Percentiles rank a stretch among this genome's conserved stretches.
phyloP scores from a whole-genome alignment of 2,329 filamentous ascomycete genomes.

The Fusarium beomiforme region DNA sequence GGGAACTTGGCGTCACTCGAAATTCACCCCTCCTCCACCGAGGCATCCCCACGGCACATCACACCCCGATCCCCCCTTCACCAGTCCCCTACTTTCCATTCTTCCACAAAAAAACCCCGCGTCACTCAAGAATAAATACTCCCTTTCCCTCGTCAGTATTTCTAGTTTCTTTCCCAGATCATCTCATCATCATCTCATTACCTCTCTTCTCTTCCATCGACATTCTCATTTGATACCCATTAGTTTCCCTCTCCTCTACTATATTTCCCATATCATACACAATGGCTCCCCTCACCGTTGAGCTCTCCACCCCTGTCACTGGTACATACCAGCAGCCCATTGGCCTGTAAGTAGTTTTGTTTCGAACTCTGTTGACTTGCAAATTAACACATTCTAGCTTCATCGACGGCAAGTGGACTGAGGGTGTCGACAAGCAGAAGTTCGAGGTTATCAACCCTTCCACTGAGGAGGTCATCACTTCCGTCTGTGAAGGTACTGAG shows the following conservation, averaged over 20 bases:
- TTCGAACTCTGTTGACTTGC: neutral
- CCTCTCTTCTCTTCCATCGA: constrained; percentile 15
- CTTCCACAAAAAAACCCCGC: constrained; percentile 37
- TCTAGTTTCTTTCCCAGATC: constrained; percentile 34
- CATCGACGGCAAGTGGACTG: constrained; percentile 93
- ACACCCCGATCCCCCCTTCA: constrained; percentile 15
- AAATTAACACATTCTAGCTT: constrained; percentile 63
- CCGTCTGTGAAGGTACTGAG: constrained; percentile 85
- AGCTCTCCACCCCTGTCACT: constrained; percentile 75
- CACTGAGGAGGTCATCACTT: constrained; percentile 85
- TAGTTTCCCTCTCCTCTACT: constrained; percentile 7
- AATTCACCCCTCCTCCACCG: constrained; percentile 28
- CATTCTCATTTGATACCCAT: constrained; percentile 38
- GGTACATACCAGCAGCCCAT: constrained; percentile 69
- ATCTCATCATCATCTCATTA: constrained; percentile 31
- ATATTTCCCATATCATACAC: constrained; percentile 28
- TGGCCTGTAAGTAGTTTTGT: constrained; percentile 63
- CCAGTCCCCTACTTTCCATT: constrained; percentile 20
- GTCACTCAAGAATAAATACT: constrained; percentile 43
- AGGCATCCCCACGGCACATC: constrained; percentile 7
- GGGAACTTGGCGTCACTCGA: constrained; percentile 41
- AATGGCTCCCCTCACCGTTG: constrained; percentile 57
- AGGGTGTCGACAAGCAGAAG: constrained; percentile 82
- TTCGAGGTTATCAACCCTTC: constrained; percentile 93
- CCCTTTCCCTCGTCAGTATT: constrained; percentile 31